These are phyloP conservation scores for Sporisorium scitamineum DNA, from an alignment of 1,284 basidiomycete genomes.

Conservation along the genomic window DNA sequence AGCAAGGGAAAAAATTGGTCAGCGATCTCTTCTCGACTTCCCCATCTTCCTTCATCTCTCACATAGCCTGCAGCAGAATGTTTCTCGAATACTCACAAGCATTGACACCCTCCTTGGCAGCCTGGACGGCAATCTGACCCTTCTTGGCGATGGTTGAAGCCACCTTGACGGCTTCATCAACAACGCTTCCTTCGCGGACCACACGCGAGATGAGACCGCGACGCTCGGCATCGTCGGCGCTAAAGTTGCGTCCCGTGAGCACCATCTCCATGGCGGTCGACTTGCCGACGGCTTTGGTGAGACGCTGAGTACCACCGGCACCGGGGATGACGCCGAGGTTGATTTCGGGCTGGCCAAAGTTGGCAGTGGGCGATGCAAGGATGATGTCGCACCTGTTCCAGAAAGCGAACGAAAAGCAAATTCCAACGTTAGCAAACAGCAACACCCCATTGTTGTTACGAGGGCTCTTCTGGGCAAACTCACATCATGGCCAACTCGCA, in stretches of 20 bases:
- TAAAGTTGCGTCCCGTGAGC: slow-evolving; percentile 80
- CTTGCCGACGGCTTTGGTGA: slow-evolving; percentile 89
- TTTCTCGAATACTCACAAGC: slow-evolving; percentile 75
- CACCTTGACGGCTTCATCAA: slow-evolving; percentile 87
- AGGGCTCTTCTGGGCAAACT: slow-evolving; percentile 47
- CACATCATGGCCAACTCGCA: slow-evolving; percentile 95
- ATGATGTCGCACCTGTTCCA: slow-evolving; percentile 82
- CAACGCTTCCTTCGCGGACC: slow-evolving; percentile 77
- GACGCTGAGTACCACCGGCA: slow-evolving; percentile 83
- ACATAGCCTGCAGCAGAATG: not conserved
- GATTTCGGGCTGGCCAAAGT: slow-evolving; percentile 97
- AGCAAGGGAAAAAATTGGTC: not conserved
- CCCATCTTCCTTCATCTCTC: no score
- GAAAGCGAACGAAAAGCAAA: not conserved
- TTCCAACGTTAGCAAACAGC: not conserved
- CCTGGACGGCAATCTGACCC: slow-evolving; percentile 85
- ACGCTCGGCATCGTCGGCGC: slow-evolving; percentile 83
- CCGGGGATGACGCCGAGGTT: slow-evolving; percentile 96
- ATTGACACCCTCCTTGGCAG: slow-evolving; percentile 95
- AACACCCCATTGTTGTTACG: not conserved
- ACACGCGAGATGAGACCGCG: slow-evolving; percentile 89
- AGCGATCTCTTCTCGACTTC: not conserved
- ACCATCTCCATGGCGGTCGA: slow-evolving; percentile 95
- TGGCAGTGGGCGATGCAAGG: slow-evolving; percentile 90
- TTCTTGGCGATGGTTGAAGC: slow-evolving; percentile 85